Conservation (phyloP, 139 green algal genomes). For the Chlorokybus atmophyticus region DNA sequence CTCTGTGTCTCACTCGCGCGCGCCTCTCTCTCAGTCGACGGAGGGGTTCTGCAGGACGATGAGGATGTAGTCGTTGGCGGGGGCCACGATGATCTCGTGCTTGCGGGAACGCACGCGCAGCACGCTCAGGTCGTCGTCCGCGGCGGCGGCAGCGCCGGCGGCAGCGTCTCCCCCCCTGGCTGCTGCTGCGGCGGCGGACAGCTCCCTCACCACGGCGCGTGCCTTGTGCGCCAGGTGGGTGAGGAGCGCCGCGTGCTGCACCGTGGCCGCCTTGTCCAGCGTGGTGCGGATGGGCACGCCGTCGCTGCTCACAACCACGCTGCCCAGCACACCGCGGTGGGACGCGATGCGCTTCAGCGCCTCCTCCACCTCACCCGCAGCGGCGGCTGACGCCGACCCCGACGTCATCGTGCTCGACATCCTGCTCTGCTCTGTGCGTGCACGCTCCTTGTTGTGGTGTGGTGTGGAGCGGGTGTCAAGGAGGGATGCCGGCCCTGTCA, state of each 20-base stretch:
- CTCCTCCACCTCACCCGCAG: conserved; percentile 25
- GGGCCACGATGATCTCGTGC: conserved; percentile 31
- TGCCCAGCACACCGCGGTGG: conserved; percentile 18
- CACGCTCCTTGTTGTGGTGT: no score
- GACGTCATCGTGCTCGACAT: no score
- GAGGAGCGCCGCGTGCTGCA: no score
- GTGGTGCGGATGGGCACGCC: conserved; percentile 25
- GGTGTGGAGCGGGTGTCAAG: no score
- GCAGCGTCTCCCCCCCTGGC: no score
- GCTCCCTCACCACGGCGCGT: conserved; percentile 4
- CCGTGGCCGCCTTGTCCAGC: conserved; percentile 16
- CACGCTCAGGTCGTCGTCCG: conserved; percentile 26
- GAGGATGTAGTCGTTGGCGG: conserved; percentile 24
- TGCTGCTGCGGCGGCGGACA: no score
- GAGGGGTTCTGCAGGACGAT: conserved; percentile 25
- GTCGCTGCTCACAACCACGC: conserved; percentile 21
- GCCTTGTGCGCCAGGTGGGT: conserved; percentile 17
- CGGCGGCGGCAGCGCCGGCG: no score
- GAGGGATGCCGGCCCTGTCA: no score
- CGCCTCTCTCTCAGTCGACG: no score
- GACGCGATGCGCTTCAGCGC: conserved; percentile 27
- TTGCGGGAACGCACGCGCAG: conserved; percentile 24
- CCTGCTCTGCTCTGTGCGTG: no score
- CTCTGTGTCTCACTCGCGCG: no score
- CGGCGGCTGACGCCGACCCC: no score